Conservation (phyloP, 768 basidiomycete genomes). For the Myochromella boudieri region DNA sequence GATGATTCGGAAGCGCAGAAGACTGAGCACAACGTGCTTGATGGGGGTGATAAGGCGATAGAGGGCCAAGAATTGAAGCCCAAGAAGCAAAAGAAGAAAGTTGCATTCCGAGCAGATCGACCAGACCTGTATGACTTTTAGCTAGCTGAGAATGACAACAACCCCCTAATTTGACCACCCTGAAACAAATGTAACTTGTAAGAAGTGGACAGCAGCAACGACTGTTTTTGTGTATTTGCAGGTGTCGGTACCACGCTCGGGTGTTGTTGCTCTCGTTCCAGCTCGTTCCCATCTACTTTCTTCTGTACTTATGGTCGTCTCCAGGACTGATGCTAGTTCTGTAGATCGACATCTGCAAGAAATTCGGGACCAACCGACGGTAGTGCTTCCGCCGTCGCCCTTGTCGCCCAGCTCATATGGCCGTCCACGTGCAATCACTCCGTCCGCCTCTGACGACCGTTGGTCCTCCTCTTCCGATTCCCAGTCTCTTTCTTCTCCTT, state of each 20-base stretch:
- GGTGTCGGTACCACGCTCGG: constrained; percentile 1
- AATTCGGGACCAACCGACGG: constrained; percentile 28
- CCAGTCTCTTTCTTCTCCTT: constrained; percentile 2
- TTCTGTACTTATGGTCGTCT: constrained; percentile 8
- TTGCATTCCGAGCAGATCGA: constrained; percentile 65
- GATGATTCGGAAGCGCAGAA: constrained; percentile 29
- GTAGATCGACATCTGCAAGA: constrained; percentile 26
- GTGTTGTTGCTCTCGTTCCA: constrained; percentile 7
- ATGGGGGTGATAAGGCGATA: constrained; percentile 10
- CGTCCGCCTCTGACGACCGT: constrained; percentile 25
- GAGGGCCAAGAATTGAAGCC: constrained; percentile 22
- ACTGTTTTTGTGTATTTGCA: constrained; percentile 21
- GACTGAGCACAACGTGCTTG: constrained; percentile 1
- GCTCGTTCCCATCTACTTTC: constrained; percentile 4
- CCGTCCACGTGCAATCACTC: constrained; percentile 41
- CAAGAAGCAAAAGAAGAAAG: constrained; percentile 62
- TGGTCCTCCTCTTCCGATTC: constrained; percentile 21
- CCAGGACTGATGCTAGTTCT: constrained; percentile 13
- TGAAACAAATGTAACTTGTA: too few species aligned
- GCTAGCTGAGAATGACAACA: constrained; percentile 16
- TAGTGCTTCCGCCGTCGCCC: constrained; percentile 31
- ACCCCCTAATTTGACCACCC: too few species aligned
- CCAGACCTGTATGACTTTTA: constrained; percentile 78
- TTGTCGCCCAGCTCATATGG: constrained; percentile 28
- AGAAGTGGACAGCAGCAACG: constrained; percentile 9